A percentile compares a stretch with the other conserved stretches of the same genome.
Evolutionary conservation across 169 alveolate genomes (phyloP).

Genomic region (Eimeria necatrix): DNA sequence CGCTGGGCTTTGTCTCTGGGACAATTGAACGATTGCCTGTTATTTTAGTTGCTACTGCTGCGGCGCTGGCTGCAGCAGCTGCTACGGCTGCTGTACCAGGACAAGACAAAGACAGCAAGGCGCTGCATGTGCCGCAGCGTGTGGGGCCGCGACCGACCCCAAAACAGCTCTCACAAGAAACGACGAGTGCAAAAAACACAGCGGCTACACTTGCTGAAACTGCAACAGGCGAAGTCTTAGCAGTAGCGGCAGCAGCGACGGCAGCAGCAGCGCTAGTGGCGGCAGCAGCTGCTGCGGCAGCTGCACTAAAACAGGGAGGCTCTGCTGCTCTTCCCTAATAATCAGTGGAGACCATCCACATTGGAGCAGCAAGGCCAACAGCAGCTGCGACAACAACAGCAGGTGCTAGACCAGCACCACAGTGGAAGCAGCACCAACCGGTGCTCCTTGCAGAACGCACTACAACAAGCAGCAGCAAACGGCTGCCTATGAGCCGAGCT

Average conservation of each 20-base stretch:
- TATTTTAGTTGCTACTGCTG: slow-evolving; percentile 1
- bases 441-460: too few species aligned
- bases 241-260: slow-evolving; percentile 29
- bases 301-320: background rate
- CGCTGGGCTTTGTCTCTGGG: background rate
- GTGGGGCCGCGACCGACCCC: slow-evolving; percentile 53
- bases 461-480: background rate
- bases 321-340: background rate
- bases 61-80: background rate
- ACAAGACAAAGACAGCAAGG: slow-evolving; percentile 8
- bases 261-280: background rate
- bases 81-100: background rate
- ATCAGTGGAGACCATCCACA: background rate
- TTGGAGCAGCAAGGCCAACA: background rate
- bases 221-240: background rate
- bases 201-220: background rate
- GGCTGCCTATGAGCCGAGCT: slow-evolving; percentile 32
- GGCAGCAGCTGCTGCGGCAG: slow-evolving; percentile 9
- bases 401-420: background rate
- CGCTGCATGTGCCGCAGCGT: background rate
- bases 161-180: background rate
- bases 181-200: background rate
- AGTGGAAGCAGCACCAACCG: background rate
- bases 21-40: background rate
- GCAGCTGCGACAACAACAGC: slow-evolving; percentile 1